These are phyloP conservation scores for Zygnema cylindricum DNA, from an alignment of 139 green algal genomes.

Conservation along the genomic window DNA sequence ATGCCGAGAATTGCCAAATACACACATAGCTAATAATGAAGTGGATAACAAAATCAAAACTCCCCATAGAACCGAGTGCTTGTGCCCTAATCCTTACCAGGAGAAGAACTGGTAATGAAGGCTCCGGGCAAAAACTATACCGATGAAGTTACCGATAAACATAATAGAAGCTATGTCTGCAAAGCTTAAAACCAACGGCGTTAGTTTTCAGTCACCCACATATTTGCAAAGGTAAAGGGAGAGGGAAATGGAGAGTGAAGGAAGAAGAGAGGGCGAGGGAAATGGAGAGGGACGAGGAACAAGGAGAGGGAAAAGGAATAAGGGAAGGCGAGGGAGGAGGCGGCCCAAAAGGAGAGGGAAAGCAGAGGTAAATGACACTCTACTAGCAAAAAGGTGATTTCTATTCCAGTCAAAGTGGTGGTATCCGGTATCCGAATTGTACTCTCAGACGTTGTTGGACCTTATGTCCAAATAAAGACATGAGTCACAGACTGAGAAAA, in stretches of 20 bases:
- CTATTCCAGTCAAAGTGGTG: too few relatives aligned
- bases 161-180: slow-evolving; percentile 66
- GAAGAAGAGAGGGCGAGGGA: background rate
- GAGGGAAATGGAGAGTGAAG: background rate
- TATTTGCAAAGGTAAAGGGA: background rate
- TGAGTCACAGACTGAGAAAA: too few relatives aligned
- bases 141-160: slow-evolving; percentile 79
- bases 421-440: too few relatives aligned
- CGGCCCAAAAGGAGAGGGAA: background rate
- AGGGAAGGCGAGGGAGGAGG: background rate
- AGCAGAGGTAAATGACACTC: background rate
- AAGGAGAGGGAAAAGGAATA: background rate
- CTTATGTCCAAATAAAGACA: too few relatives aligned
- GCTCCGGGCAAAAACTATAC: slow-evolving; percentile 76
- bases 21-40: background rate
- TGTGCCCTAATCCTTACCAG: too few relatives aligned
- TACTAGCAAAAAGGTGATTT: too few relatives aligned
- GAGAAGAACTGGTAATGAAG: slow-evolving; percentile 91
- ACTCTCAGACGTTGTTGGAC: too few relatives aligned
- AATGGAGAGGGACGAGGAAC: background rate
- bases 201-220: background rate
- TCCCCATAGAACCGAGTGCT: background rate
- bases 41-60: background rate
- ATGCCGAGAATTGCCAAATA: background rate
- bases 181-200: background rate